phyloP scores from a whole-genome alignment of 805 yeast genomes.

The Priceomyces castillae region DNA sequence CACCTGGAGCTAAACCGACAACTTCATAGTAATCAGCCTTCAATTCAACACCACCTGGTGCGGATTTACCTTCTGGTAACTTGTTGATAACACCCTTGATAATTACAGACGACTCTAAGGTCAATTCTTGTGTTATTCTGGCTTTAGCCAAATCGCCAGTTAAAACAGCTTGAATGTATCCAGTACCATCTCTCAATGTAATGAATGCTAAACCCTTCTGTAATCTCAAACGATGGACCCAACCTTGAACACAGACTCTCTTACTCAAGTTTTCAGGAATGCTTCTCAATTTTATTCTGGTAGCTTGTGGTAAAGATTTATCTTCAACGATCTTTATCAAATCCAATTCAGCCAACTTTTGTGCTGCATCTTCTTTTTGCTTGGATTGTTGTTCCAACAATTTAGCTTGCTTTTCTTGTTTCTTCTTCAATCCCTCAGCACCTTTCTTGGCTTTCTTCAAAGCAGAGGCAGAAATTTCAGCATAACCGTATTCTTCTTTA shows the following conservation, averaged over 20 bases:
- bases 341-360: constrained; percentile 74
- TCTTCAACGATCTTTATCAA: constrained; percentile 72
- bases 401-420: constrained; percentile 63
- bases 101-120: constrained; percentile 81
- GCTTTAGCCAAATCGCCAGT: constrained; percentile 92
- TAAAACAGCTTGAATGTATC: constrained; percentile 82
- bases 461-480: constrained; percentile 84
- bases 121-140: constrained; percentile 75
- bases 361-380: constrained; percentile 55
- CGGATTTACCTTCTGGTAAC: constrained; percentile 93
- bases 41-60: constrained; percentile 97
- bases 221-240: constrained; percentile 92
- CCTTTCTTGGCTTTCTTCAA: constrained; percentile 96
- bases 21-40: constrained; percentile 86
- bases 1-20: constrained; percentile 92
- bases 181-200: constrained; percentile 94
- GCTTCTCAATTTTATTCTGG: constrained; percentile 59
- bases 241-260: constrained; percentile 82
- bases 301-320: constrained; percentile 65
- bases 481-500: constrained; percentile 50
- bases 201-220: constrained; percentile 92
- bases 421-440: constrained; percentile 85
- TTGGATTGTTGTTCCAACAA: constrained; percentile 62
- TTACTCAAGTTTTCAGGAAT: constrained; percentile 55
- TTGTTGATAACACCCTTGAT: constrained; percentile 78